Percentiles rank a stretch among this genome's conserved stretches.
Evolutionary conservation across 768 basidiomycete genomes (phyloP).

Genomic region (Tylopilus vinaceipallidus): DNA sequence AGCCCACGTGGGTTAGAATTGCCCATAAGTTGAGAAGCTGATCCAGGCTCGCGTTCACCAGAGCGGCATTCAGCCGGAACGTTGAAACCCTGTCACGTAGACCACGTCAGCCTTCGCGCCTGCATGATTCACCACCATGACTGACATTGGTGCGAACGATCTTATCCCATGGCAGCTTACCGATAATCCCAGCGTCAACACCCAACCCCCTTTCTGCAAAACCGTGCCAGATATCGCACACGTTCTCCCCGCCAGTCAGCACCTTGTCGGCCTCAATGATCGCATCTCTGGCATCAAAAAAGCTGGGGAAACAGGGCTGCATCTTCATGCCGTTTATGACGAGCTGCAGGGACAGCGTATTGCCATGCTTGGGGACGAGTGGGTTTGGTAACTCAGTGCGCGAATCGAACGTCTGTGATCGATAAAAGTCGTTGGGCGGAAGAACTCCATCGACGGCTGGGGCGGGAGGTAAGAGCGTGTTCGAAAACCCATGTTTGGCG

Average conservation of each 20-base stretch:
- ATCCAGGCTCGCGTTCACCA: slow-evolving; percentile 11
- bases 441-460: slow-evolving; percentile 61
- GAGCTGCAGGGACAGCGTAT: slow-evolving; percentile 81
- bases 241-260: slow-evolving; percentile 89
- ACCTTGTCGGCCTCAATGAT: slow-evolving; percentile 87
- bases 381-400: slow-evolving; percentile 35
- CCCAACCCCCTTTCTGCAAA: slow-evolving; percentile 84
- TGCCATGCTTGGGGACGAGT: slow-evolving; percentile 87
- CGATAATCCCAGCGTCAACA: slow-evolving; percentile 64
- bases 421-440: slow-evolving; percentile 72
- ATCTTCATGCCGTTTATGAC: slow-evolving; percentile 93
- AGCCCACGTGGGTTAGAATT: slow-evolving; percentile 25
- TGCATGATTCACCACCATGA: not conserved
- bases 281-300: slow-evolving; percentile 89
- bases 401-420: slow-evolving; percentile 34
- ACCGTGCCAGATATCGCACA: slow-evolving; percentile 78
- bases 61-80: slow-evolving; percentile 39
- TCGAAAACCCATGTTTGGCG: slow-evolving; percentile 76
- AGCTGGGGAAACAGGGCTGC: slow-evolving; percentile 85
- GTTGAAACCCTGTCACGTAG: slow-evolving; percentile 33
- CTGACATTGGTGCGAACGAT: slow-evolving; percentile 68
- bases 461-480: slow-evolving; percentile 78
- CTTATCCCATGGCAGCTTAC: slow-evolving; percentile 88
- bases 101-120: not conserved
- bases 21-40: slow-evolving; percentile 25